phyloP scores from a whole-genome alignment of 495 filamentous ascomycete species.

The Sphaerosporella brunnea region DNA sequence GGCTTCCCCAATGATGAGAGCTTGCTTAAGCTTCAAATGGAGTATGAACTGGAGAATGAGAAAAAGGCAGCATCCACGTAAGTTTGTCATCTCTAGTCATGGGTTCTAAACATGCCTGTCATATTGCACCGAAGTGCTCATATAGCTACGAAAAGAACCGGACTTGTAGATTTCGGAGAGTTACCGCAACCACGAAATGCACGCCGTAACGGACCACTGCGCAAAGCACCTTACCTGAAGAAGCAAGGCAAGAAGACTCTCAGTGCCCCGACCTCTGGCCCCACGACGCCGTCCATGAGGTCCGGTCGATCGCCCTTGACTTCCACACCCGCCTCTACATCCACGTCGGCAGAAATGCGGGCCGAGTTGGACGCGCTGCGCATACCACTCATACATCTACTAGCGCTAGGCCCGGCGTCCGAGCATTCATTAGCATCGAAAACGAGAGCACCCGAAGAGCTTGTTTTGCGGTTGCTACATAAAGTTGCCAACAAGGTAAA shows the following conservation, averaged over 20 bases:
- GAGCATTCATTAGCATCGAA: conserved; percentile 36
- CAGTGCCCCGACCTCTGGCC: not conserved
- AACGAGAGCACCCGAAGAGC: conserved; percentile 35
- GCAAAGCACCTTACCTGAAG: not conserved
- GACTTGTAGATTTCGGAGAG: conserved; percentile 19
- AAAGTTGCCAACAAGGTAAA: conserved; percentile 33
- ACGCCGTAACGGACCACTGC: not conserved
- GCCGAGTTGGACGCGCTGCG: conserved; percentile 31
- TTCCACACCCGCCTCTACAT: not conserved
- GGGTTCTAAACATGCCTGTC: not conserved
- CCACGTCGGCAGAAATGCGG: conserved; percentile 1
- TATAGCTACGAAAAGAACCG: conserved; percentile 14
- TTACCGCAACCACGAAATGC: conserved; percentile 14
- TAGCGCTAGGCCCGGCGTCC: conserved; percentile 40
- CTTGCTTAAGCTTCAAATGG: conserved; percentile 8
- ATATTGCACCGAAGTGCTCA: conserved; percentile 11
- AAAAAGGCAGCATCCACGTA: conserved; percentile 26
- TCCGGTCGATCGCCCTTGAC: conserved; percentile 2
- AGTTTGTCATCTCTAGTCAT: conserved; percentile 10
- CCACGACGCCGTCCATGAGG: not conserved
- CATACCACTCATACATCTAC: conserved; percentile 39
- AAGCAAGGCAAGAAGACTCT: conserved; percentile 2
- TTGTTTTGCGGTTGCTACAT: conserved; percentile 32
- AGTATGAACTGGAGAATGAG: conserved; percentile 13
- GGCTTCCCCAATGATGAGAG: conserved; percentile 30